Evolutionary conservation across 352 stramenopile genomes (phyloP).

Genomic region (Globisporangium okanoganense): DNA sequence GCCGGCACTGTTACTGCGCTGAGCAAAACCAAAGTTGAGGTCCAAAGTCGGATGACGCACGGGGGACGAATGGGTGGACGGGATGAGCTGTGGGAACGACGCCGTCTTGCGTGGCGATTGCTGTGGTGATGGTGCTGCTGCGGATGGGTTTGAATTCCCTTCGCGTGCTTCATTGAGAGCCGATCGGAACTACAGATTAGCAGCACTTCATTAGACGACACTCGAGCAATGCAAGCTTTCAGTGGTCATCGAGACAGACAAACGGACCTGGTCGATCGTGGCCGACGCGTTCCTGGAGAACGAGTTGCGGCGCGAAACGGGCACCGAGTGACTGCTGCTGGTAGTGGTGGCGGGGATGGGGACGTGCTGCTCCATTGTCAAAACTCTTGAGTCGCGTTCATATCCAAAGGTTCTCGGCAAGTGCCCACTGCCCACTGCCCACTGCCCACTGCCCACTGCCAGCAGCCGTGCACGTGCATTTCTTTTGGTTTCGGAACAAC

Average conservation of each 20-base stretch:
- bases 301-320: constrained; percentile 25
- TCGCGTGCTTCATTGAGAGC: constrained; percentile 14
- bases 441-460: no score
- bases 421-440: no score
- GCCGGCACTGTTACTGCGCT: not conserved
- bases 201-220: no score
- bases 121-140: not conserved
- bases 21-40: not conserved
- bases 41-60: constrained; percentile 2
- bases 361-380: not conserved
- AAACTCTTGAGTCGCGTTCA: not conserved
- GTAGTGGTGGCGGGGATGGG: not conserved
- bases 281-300: constrained; percentile 25
- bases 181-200: constrained; percentile 10
- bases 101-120: constrained; percentile 24
- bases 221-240: not conserved
- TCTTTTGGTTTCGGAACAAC: not conserved
- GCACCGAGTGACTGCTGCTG: constrained; percentile 12
- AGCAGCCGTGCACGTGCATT: not conserved
- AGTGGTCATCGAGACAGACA: not conserved
- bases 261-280: constrained; percentile 28
- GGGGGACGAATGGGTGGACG: constrained; percentile 5
- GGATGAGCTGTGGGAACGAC: constrained; percentile 22
- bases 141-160: not conserved
- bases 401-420: not conserved